A percentile compares a stretch with the other conserved stretches of the same genome.
These are phyloP conservation scores for Candida hispaniensis DNA, from an alignment of 805 yeast genomes.

Conservation along the genomic window DNA sequence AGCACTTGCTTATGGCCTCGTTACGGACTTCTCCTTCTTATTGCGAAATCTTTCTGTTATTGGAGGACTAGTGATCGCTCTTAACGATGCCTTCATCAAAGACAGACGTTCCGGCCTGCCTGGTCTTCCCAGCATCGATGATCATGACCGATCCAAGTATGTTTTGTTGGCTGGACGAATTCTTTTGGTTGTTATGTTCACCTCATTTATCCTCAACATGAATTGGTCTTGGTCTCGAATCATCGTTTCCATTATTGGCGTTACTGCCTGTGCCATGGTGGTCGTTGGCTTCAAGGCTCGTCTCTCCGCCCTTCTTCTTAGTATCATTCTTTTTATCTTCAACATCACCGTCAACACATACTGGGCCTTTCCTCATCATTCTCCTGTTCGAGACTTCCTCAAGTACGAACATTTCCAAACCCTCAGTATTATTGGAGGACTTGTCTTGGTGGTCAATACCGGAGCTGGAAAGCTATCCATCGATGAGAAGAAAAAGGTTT, in stretches of 20 bases:
- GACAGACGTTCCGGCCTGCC: conserved; percentile 58
- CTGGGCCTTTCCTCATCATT: conserved; percentile 66
- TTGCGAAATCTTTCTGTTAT: conserved; percentile 80
- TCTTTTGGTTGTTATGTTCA: conserved; percentile 69
- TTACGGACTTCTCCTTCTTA: conserved; percentile 70
- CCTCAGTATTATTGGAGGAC: conserved; percentile 88
- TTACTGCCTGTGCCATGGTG: conserved; percentile 60
- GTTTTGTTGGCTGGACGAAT: conserved; percentile 80
- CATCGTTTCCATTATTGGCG: conserved; percentile 57
- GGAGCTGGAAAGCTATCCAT: conserved; percentile 93
- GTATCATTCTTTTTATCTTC: conserved; percentile 60
- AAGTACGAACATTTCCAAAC: conserved; percentile 94
- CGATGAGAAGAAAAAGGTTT: conserved; percentile 92
- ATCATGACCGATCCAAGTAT: conserved; percentile 68
- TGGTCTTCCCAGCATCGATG: conserved; percentile 59
- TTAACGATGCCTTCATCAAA: conserved; percentile 75
- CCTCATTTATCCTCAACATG: conserved; percentile 65
- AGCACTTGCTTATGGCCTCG: conserved; percentile 79
- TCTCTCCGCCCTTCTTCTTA: conserved; percentile 60
- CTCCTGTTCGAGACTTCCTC: conserved; percentile 74
- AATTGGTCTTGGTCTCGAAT: conserved; percentile 59
- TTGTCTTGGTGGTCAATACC: conserved; percentile 78
- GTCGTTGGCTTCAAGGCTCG: conserved; percentile 90
- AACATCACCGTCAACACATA: conserved; percentile 75
- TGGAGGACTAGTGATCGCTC: conserved; percentile 83